These are phyloP conservation scores for Moesziomyces sp. DNA, from an alignment of 1,284 basidiomycete genomes.

Conservation along the genomic window DNA sequence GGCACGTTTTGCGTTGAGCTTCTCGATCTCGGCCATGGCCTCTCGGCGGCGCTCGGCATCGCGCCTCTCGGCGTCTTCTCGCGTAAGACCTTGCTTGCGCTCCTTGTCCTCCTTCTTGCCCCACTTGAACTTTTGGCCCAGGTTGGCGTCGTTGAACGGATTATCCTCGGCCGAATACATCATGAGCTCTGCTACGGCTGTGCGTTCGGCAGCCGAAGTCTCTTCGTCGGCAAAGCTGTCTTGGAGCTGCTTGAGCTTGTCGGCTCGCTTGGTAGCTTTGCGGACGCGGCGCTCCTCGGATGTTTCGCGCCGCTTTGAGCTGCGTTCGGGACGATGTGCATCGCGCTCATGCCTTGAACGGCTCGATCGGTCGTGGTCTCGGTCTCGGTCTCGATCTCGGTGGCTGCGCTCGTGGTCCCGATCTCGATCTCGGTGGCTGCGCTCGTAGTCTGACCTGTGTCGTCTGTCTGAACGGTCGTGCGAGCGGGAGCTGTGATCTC, in stretches of 20 bases:
- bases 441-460: conserved; percentile 20
- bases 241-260: conserved; percentile 36
- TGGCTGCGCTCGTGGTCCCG: conserved; percentile 22
- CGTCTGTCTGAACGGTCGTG: conserved; percentile 14
- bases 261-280: conserved; percentile 55
- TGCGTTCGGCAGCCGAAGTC: conserved; percentile 47
- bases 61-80: conserved; percentile 80
- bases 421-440: conserved; percentile 9
- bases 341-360: conserved; percentile 26
- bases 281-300: conserved; percentile 55
- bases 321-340: conserved; percentile 18
- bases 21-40: conserved; percentile 86
- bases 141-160: conserved; percentile 94
- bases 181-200: conserved; percentile 60
- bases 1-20: conserved; percentile 86
- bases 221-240: conserved; percentile 37
- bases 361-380: conserved; percentile 19
- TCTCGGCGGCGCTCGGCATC: conserved; percentile 86
- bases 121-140: conserved; percentile 95
- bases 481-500: conserved; percentile 19
- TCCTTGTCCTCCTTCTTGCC: conserved; percentile 98
- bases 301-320: conserved; percentile 37
- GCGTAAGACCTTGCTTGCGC: conserved; percentile 82
- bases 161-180: conserved; percentile 91
- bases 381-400: conserved; percentile 12